Conservation (phyloP, 1,139 yeast species). For the Yamadazyma blattariae region DNA sequence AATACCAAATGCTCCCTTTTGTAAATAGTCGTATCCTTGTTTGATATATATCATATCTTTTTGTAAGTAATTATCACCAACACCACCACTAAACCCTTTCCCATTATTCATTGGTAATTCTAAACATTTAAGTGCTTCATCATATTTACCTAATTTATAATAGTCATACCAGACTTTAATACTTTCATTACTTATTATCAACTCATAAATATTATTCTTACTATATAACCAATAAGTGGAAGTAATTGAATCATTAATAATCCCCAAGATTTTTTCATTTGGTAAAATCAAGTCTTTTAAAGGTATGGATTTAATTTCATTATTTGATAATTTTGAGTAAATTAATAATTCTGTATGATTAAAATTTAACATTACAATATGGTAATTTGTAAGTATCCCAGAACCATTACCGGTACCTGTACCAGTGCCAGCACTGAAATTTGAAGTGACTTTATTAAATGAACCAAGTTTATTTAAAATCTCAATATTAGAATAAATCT, state of each 20-base stretch:
- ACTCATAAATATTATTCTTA: constrained; percentile 30
- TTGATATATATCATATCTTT: constrained; percentile 56
- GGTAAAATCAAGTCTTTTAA: constrained; percentile 7
- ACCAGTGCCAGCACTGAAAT: background rate
- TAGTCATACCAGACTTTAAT: constrained; percentile 75
- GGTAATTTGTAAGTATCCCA: constrained; percentile 23
- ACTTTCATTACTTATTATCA: constrained; percentile 67
- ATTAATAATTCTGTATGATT: constrained; percentile 16
- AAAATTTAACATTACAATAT: constrained; percentile 19
- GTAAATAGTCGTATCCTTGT: constrained; percentile 61
- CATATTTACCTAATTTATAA: constrained; percentile 59
- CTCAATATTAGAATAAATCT: constrained; percentile 1
- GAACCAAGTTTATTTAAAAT: constrained; percentile 1
- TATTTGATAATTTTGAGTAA: constrained; percentile 24
- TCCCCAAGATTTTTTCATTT: constrained; percentile 49
- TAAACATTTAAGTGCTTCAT: constrained; percentile 60
- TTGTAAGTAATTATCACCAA: constrained; percentile 12
- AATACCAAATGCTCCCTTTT: constrained; percentile 41
- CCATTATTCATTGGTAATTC: constrained; percentile 17
- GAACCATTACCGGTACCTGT: constrained; percentile 1
- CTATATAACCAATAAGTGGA: constrained; percentile 24
- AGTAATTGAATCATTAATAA: constrained; percentile 54
- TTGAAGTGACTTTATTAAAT: background rate
- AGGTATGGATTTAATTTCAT: constrained; percentile 11
- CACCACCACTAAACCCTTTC: constrained; percentile 1